Conservation (phyloP, 805 yeast species). For the Kregervanrija fluxuum region DNA sequence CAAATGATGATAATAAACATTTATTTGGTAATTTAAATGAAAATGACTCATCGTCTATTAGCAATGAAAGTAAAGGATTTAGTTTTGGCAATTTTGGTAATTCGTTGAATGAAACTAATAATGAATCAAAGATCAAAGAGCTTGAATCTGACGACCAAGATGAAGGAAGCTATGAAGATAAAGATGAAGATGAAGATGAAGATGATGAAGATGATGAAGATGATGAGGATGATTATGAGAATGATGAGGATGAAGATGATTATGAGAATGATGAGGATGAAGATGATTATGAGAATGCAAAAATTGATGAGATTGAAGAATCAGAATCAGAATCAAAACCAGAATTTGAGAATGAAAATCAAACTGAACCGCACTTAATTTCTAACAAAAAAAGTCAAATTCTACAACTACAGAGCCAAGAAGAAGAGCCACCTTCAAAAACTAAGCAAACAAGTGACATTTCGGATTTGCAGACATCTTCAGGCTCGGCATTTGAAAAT, state of each 20-base stretch:
- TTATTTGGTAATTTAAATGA: not conserved
- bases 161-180: constrained; percentile 3
- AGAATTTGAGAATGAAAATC: not conserved
- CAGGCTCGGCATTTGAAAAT: too few relatives aligned
- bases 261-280: too few relatives aligned
- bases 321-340: not conserved
- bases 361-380: too few relatives aligned
- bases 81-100: not conserved
- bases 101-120: not conserved
- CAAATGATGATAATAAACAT: not conserved
- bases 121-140: constrained; percentile 1
- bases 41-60: not conserved
- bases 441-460: too few relatives aligned
- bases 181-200: constrained; percentile 4
- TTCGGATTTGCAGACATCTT: too few relatives aligned
- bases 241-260: not conserved
- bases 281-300: constrained; percentile 5
- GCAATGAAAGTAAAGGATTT: not conserved
- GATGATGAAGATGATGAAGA: not conserved
- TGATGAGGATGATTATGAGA: constrained; percentile 3
- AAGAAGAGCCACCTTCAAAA: too few relatives aligned
- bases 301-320: constrained; percentile 1
- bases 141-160: constrained; percentile 12
- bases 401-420: too few relatives aligned
- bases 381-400: too few relatives aligned